Base-by-base conservation (phyloP, 345 rosid genomes). In the Cardiospermum halicacabum region DNA sequence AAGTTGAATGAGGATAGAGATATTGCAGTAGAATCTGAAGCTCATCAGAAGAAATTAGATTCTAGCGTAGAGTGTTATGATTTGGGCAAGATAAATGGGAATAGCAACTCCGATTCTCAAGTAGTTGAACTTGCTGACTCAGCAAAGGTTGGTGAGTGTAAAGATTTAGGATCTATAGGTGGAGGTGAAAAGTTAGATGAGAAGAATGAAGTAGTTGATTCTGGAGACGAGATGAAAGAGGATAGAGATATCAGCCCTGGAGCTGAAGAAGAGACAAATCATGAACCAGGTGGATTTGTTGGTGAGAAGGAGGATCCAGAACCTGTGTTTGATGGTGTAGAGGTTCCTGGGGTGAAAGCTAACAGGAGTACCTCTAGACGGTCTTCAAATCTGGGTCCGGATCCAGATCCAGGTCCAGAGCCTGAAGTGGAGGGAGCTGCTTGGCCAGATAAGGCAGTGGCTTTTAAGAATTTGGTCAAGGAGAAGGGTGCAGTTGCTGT, bases 381-480 rank as follows among this genome's bases (percentile, higher is more conserved):
- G 26, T 76, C 77, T 21, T 56, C 57, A 32, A 84, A 76, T 67
- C 65, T 67, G 66, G 78, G 47, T 62, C 42, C 77, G 26, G 74
- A 69, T 21, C 59, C 57, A 32, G 85, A n/a, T 21, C 59, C 57
- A 32, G 85, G 75, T 67, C 65, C 67, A 66, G 78, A 50, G 59
- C 42, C 77, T 30, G 74, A 69, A 49, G 53, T 56, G 58, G 86
- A 79, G 59, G 77, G 76, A 42, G 75, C 83, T 68, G 77, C 37
- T 21, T 82, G 85, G 94, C 87, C 96, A 21, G 89, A 78, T 69
- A 92, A 82, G 83, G 95, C 91, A 40, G 73, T 59, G 54, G 80
- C 83, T 18, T 67, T 92, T 60, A 84, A 78, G 81, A 82, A 82
- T 55, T 80, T 85, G 62, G 94, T 92, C 57, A 81, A 78, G 75